phyloP scores from a whole-genome alignment of 345 rosid species.

The Eucalyptus pumila region DNA sequence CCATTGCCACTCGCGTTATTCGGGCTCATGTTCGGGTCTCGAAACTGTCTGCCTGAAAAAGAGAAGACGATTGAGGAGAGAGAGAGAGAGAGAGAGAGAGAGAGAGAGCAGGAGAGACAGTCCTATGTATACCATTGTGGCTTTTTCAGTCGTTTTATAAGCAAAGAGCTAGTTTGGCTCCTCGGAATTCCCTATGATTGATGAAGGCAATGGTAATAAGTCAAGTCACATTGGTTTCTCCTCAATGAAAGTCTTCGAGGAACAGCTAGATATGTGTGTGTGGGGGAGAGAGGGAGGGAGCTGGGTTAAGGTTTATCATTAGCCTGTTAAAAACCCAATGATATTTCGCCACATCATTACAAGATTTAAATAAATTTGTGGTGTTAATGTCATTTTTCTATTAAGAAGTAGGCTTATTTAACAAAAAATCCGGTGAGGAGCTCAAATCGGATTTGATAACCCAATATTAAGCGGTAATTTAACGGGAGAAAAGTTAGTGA shows the following conservation, averaged over 20 bases:
- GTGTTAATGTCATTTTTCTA: background rate
- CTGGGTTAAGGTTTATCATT: background rate
- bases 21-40: background rate
- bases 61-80: background rate
- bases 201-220: background rate
- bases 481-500: too few relatives aligned
- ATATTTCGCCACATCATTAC: background rate
- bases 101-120: background rate
- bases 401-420: background rate
- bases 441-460: too few relatives aligned
- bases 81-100: background rate
- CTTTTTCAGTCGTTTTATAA: background rate
- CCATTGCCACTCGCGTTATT: background rate
- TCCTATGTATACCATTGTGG: too few relatives aligned
- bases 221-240: background rate
- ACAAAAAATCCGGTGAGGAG: background rate
- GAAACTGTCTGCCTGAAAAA: background rate
- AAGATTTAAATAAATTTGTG: background rate
- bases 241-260: fast-evolving
- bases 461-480: too few relatives aligned
- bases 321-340: background rate
- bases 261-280: background rate
- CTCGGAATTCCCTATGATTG: background rate
- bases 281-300: background rate
- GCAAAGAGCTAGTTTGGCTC: background rate